Evolutionary conservation across 2,329 filamentous ascomycete genomes (phyloP), one percentile per base, ranked within the genome.

Genomic region (Apiospora rasikravindrae): DNA sequence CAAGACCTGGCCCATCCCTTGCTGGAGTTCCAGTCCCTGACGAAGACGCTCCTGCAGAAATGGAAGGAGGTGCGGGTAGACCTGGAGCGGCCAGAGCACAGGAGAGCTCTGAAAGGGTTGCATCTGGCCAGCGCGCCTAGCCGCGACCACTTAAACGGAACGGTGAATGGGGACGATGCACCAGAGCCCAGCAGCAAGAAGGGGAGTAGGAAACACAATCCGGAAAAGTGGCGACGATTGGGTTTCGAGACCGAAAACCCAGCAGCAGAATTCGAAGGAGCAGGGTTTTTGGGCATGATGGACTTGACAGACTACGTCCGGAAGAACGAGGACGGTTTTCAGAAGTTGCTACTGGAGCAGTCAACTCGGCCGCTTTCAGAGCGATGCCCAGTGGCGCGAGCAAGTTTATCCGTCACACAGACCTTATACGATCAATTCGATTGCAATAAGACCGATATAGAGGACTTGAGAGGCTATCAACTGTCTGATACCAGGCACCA

Each of bases 351-450:
- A 22, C 85, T 98, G 47, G 96, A 99, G 82, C 96, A 99, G 82
- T 92, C 94, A 4, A 90, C 92, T 8, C 90, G 91, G 78, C 89
- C 93, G 1, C 77, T 89, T 29, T 85, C 90, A 69, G 90, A 94
- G 79, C 90, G 96, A 49, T 98, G 95, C 80, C 96, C 96, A 0
- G 88, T 99, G 75, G 95, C 95, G 4, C 89, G 93, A 72, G 94
- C 95, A 14, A 98, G 95, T 78, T 84, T 98, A 75, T 92, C 94
- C 0, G 91, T 98, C 49, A 98, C 96, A 1, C 88, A 92, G 76
- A 94, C 97, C 49, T 84, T 99, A 3, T 98, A 96, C 82, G 95
- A 98, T 77, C 95, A 98, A 81, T 99, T 99, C 77, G 95, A 98
- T 73, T 93, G 98, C 51, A 95, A 97, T 77, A 94, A 92, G 80